Percentiles rank a stretch among this genome's conserved stretches.
Conservation (phyloP, 139 green algal genomes). For the Tetratostichococcus sp. region DNA sequence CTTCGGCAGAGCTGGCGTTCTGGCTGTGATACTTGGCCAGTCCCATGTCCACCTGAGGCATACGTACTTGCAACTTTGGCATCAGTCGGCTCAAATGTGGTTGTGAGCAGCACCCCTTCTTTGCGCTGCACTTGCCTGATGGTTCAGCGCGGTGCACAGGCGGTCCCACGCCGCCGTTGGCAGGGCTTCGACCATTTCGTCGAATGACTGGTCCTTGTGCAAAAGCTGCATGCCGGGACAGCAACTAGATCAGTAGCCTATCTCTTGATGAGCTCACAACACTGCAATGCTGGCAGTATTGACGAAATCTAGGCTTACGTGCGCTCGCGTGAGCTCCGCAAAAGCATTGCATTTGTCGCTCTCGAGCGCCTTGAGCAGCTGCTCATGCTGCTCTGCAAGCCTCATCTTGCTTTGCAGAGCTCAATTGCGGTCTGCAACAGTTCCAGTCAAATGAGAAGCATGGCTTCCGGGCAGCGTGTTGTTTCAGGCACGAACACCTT, state of each 20-base stretch:
- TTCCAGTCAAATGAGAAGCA: too few relatives aligned
- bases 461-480: too few relatives aligned
- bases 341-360: background rate
- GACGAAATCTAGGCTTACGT: background rate
- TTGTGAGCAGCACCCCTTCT: too few relatives aligned
- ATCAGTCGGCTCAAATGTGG: too few relatives aligned
- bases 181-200: constrained; percentile 20
- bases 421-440: too few relatives aligned
- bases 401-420: background rate
- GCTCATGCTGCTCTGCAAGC: background rate
- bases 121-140: background rate
- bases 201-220: background rate
- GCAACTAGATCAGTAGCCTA: too few relatives aligned
- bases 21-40: background rate
- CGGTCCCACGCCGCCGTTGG: constrained; percentile 10
- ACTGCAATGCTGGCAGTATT: too few relatives aligned
- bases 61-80: background rate
- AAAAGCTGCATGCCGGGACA: background rate
- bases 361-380: background rate
- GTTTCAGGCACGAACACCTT: too few relatives aligned
- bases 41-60: background rate
- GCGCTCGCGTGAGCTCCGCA: background rate
- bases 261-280: too few relatives aligned
- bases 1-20: background rate
- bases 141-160: constrained; percentile 19